Conservation (phyloP, 768 basidiomycete species). For the Auricularia sp. region DNA sequence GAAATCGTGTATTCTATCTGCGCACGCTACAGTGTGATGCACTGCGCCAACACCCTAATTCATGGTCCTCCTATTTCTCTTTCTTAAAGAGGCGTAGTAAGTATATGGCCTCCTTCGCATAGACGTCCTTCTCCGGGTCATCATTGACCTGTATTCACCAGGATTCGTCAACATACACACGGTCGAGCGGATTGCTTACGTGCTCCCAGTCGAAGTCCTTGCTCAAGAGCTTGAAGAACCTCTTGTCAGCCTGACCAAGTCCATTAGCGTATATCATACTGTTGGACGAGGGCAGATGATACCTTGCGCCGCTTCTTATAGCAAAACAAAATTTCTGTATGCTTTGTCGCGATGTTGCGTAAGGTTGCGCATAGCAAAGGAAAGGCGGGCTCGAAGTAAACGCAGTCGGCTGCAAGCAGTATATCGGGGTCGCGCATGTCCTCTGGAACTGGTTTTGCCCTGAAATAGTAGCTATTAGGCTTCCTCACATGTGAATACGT, state of each 20-base stretch:
- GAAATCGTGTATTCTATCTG: not conserved
- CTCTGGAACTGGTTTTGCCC: constrained; percentile 54
- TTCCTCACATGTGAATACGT: not conserved
- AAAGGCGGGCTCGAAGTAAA: constrained; percentile 92
- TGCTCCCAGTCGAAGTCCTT: constrained; percentile 68
- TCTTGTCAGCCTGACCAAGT: constrained; percentile 62
- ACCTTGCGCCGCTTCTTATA: constrained; percentile 92
- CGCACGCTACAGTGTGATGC: not conserved
- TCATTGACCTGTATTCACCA: constrained; percentile 41
- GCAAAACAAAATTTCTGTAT: constrained; percentile 73
- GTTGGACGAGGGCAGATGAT: constrained; percentile 3
- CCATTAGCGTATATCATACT: not conserved
- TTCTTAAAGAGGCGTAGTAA: constrained; percentile 38
- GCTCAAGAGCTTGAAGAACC: constrained; percentile 71
- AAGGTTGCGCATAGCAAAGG: constrained; percentile 77
- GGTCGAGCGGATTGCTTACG: constrained; percentile 26
- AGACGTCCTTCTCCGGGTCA: constrained; percentile 47
- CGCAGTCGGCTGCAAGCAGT: constrained; percentile 86
- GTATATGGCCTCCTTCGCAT: constrained; percentile 56
- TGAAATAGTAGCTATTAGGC: constrained; percentile 19
- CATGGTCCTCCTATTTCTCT: not conserved
- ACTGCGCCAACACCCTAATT: too few species aligned
- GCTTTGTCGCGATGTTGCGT: constrained; percentile 38
- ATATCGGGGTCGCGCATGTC: constrained; percentile 44
- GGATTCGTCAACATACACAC: not conserved